These are phyloP conservation scores for Hortiboletus flavorubellus DNA, from an alignment of 768 basidiomycete genomes.

Conservation along the genomic window DNA sequence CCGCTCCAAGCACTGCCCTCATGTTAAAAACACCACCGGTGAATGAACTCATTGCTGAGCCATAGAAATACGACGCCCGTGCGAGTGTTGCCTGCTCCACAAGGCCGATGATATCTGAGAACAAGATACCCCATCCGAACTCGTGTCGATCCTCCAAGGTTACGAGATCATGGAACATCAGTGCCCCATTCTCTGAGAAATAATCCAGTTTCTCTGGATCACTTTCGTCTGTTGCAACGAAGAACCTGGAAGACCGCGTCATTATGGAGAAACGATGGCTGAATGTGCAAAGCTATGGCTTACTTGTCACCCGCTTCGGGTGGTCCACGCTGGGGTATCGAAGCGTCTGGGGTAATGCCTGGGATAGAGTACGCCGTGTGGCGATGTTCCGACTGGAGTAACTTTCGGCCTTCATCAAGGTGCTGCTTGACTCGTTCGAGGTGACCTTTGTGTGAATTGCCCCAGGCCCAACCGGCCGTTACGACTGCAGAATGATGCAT, in stretches of 20 bases:
- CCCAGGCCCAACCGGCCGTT: slow-evolving; percentile 33
- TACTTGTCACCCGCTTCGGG: slow-evolving; percentile 19
- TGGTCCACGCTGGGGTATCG: slow-evolving; percentile 14
- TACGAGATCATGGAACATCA: slow-evolving; percentile 38
- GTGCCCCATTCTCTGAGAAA: slow-evolving; percentile 32
- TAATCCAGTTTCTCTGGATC: slow-evolving; percentile 27
- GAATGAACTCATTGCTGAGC: slow-evolving; percentile 37
- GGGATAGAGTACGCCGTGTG: slow-evolving; percentile 17
- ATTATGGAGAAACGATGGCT: not conserved
- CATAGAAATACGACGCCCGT: slow-evolving; percentile 37
- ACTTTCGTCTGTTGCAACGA: slow-evolving; percentile 38
- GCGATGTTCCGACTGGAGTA: slow-evolving; percentile 21
- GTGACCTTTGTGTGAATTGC: slow-evolving; percentile 29
- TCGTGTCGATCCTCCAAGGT: slow-evolving; percentile 37
- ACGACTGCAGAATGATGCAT: slow-evolving; percentile 18
- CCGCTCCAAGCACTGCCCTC: slow-evolving; percentile 35
- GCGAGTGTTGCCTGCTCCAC: slow-evolving; percentile 40
- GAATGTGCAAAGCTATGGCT: not conserved
- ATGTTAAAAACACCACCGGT: slow-evolving; percentile 39
- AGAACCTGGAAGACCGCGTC: slow-evolving; percentile 20
- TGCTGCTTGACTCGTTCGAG: slow-evolving; percentile 31
- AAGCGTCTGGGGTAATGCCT: slow-evolving; percentile 9
- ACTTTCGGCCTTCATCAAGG: slow-evolving; percentile 28
- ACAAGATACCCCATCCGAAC: slow-evolving; percentile 39
- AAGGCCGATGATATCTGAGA: slow-evolving; percentile 40